Base-by-base conservation (phyloP, 2,329 filamentous ascomycete species). In the Colletotrichum coccodes region DNA sequence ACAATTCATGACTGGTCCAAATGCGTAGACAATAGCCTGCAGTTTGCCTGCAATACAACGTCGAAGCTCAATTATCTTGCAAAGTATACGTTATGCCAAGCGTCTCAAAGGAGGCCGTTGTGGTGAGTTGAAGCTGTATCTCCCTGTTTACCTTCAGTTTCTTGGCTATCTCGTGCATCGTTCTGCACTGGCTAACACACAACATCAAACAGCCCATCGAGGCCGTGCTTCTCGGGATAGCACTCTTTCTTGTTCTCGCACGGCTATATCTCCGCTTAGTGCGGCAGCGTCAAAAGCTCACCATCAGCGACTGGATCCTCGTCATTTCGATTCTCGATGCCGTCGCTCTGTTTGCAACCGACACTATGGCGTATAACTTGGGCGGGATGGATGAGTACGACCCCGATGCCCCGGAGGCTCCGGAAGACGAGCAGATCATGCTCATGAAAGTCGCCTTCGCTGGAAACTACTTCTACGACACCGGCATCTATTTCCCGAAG, bases 391-490 rank as follows among this genome's bases (percentile, higher is more conserved):
- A 75, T 28, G 65, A 68, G 16, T 68, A 71, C 23, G 72, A 76
- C 16, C 70, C 74, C 0, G 34, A 72, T 2, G 71, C 54, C 1
- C 70, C 70, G 14, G 46, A 53, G 40, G 46, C 65, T 7, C 42
- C 67, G 4, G 32, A 52, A 0, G 61, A 67, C 11, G 71, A 73
- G 1, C 70, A 71, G 53, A 71, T 77, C n/a, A 42, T 54, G 2
- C 52, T 75, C 38, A 73, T 71, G 69, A 77, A 77, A 65, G 67
- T 77, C 2, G 36, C 75, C 0, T 77, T 77, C 64, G 75, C 76
- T 4, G 76, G 76, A 6, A 77, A 77, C 64, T 77, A 77, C 53
- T 76, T 77, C 12, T 77, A 77, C 69, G 76, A 77, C 28, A 77
- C 76, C 3, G 76, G 76, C 5, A 64, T 77, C 9, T 77, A 77